Conservation (phyloP, 208 protist genomes). For the Phytomonas sp. region DNA sequence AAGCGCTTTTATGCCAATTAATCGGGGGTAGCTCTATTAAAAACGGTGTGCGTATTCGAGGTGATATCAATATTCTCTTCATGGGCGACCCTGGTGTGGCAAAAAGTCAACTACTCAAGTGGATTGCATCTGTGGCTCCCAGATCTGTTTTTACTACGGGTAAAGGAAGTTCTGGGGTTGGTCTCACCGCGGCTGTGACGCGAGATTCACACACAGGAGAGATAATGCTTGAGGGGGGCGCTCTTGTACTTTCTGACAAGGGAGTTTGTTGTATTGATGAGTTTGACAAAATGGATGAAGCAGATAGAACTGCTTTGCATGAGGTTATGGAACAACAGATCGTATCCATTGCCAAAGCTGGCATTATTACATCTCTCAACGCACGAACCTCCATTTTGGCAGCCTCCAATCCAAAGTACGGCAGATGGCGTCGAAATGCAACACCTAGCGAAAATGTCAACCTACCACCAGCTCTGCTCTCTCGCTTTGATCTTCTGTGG, state of each 20-base stretch:
- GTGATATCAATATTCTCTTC: conserved; percentile 98
- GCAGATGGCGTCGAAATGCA: conserved; percentile 91
- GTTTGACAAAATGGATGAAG: conserved; percentile 99
- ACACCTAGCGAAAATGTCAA: conserved; percentile 97
- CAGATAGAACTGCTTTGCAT: conserved; percentile 94
- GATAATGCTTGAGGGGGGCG: conserved; percentile 92
- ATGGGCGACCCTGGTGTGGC: conserved; percentile 99
- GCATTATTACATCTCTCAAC: conserved; percentile 99
- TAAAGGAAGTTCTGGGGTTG: conserved; percentile 97
- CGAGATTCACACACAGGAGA: conserved; percentile 95
- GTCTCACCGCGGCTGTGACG: conserved; percentile 98
- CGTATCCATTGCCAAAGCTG: conserved; percentile 99
- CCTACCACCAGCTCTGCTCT: conserved; percentile 96
- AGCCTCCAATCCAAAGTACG: conserved; percentile 97
- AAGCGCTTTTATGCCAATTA: conserved; percentile 96
- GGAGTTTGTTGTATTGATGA: conserved; percentile 99
- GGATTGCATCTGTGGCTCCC: conserved; percentile 95
- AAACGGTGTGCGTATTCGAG: conserved; percentile 87
- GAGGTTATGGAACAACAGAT: conserved; percentile 99
- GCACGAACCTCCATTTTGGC: conserved; percentile 97
- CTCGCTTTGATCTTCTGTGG: conserved; percentile 96
- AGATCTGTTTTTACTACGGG: conserved; percentile 98
- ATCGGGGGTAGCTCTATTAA: conserved; percentile 98
- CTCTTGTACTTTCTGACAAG: conserved; percentile 95
- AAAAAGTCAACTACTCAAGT: conserved; percentile 98